Conservation (phyloP, 306 rosid genomes). For the Dalbergia cultrata region DNA sequence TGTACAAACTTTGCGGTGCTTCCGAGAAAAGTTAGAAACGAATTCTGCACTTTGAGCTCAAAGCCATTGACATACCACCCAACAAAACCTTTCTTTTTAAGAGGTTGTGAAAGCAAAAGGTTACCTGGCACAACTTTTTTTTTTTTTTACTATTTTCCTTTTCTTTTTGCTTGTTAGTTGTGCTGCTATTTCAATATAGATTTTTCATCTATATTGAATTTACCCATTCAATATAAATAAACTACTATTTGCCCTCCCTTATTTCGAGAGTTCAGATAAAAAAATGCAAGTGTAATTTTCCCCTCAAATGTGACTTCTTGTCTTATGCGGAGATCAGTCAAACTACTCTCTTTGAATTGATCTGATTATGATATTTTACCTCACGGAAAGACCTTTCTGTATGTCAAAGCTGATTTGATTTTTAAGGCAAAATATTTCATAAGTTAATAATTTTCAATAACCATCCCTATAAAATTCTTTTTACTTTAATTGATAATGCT, state of each 20-base stretch:
- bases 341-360: not conserved
- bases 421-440: not conserved
- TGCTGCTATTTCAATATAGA: too few relatives aligned
- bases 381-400: not conserved
- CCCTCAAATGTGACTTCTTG: constrained; percentile 2
- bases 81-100: constrained; percentile 44
- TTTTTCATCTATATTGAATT: too few relatives aligned
- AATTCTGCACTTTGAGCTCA: constrained; percentile 45
- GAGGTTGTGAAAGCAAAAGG: constrained; percentile 36
- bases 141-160: too few relatives aligned
- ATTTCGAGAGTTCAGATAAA: not conserved
- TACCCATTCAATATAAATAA: constrained; percentile 2
- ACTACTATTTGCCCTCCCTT: not conserved
- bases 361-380: constrained; percentile 18
- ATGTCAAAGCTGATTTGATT: not conserved
- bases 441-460: not conserved
- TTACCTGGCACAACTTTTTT: constrained; percentile 20
- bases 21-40: constrained; percentile 43
- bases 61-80: constrained; percentile 46
- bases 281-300: not conserved
- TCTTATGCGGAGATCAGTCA: constrained; percentile 8
- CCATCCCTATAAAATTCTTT: not conserved
- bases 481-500: not conserved
- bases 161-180: not conserved
- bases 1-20: constrained; percentile 43